These are phyloP conservation scores for Curvularia verruculosa DNA, from an alignment of 2,329 filamentous ascomycete genomes.

Conservation along the genomic window DNA sequence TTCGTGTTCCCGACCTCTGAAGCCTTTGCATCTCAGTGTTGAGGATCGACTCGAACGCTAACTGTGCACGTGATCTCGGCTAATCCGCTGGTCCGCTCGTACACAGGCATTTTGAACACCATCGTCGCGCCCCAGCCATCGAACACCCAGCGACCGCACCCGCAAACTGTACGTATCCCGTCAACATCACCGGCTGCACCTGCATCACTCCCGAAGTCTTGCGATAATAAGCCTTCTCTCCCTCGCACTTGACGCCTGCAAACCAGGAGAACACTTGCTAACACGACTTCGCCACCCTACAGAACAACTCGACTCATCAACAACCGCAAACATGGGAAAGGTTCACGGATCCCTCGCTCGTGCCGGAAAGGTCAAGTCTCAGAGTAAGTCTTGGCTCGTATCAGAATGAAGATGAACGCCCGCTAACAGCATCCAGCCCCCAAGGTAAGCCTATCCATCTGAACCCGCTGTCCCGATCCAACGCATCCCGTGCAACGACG, in stretches of 20 bases:
- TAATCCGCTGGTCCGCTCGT: slow-evolving; percentile 21
- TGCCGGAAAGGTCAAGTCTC: slow-evolving; percentile 95
- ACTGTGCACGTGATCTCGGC: slow-evolving; percentile 32
- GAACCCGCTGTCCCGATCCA: slow-evolving; percentile 4
- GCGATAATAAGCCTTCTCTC: slow-evolving; percentile 11
- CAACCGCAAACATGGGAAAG: slow-evolving; percentile 79
- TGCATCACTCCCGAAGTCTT: slow-evolving; percentile 7
- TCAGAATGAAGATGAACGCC: slow-evolving; percentile 4
- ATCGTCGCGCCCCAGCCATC: slow-evolving; percentile 40
- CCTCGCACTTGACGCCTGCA: slow-evolving; percentile 7
- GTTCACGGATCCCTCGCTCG: slow-evolving; percentile 93
- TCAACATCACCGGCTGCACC: slow-evolving; percentile 5
- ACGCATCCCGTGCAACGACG: background rate
- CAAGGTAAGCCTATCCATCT: slow-evolving; percentile 31
- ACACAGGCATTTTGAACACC: slow-evolving; percentile 25
- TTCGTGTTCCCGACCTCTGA: background rate
- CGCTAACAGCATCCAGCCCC: slow-evolving; percentile 31
- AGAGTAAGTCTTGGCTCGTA: slow-evolving; percentile 30
- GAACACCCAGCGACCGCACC: slow-evolving; percentile 41
- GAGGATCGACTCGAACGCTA: slow-evolving; percentile 1
- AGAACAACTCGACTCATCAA: slow-evolving; percentile 34
- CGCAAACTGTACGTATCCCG: slow-evolving; percentile 45
- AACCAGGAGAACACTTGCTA: slow-evolving; percentile 24
- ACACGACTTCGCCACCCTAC: slow-evolving; percentile 43
- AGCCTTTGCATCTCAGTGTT: background rate